Evolutionary conservation across 768 basidiomycete species (phyloP).

Genomic region (Lentinula boryana): DNA sequence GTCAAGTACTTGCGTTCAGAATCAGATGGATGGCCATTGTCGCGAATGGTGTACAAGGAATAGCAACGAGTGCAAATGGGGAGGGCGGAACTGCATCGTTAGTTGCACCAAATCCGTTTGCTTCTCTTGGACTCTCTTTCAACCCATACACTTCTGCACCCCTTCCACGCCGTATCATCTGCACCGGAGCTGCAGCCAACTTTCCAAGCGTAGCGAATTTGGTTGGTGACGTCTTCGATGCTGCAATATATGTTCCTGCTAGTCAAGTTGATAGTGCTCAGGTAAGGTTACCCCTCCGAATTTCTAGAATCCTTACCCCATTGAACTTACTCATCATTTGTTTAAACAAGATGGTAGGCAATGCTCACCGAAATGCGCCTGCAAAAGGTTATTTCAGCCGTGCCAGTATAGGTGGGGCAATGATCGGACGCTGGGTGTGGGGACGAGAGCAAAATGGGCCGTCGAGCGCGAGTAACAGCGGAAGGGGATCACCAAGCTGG

Average conservation of each 20-base stretch:
- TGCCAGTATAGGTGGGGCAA: constrained; percentile 68
- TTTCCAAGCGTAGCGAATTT: constrained; percentile 80
- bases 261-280: constrained; percentile 78
- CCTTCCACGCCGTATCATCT: constrained; percentile 60
- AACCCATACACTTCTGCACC: constrained; percentile 72
- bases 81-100: constrained; percentile 14
- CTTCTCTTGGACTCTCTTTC: constrained; percentile 61
- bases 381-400: constrained; percentile 63
- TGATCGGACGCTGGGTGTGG: constrained; percentile 85
- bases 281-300: constrained; percentile 18
- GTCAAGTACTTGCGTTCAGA: constrained; percentile 75
- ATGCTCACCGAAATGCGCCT: constrained; percentile 63
- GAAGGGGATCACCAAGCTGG: constrained; percentile 19
- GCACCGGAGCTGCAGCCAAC: constrained; percentile 77
- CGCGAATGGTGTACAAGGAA: constrained; percentile 59
- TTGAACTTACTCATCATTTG: background rate
- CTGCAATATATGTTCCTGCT: constrained; percentile 67
- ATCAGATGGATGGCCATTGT: constrained; percentile 76
- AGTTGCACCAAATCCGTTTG: constrained; percentile 12
- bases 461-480: background rate
- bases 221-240: constrained; percentile 78
- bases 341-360: constrained; percentile 17
- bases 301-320: background rate
- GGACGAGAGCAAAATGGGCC: constrained; percentile 44
- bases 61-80: constrained; percentile 2